phyloP scores from a whole-genome alignment of 1,284 basidiomycete genomes.

The Pholiota adiposa region DNA sequence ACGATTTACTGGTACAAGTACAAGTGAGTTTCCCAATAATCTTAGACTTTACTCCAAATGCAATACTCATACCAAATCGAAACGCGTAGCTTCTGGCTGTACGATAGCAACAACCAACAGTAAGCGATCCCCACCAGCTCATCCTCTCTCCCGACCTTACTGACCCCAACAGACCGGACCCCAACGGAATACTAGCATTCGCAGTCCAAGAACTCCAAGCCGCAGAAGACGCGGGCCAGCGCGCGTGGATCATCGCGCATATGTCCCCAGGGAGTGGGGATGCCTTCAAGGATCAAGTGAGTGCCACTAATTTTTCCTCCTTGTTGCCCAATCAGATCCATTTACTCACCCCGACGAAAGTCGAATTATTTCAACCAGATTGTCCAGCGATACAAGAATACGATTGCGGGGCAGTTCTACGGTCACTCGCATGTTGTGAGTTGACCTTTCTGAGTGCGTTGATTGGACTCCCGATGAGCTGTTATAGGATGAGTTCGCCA shows the following conservation, averaged over 20 bases:
- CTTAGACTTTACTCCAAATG: not conserved
- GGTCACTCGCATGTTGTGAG: slow-evolving; percentile 41
- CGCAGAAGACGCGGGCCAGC: slow-evolving; percentile 56
- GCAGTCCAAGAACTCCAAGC: slow-evolving; percentile 54
- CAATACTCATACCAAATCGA: not conserved
- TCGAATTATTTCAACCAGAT: slow-evolving; percentile 63
- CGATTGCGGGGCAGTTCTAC: slow-evolving; percentile 54
- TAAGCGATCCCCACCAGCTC: slow-evolving; percentile 19
- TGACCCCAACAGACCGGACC: slow-evolving; percentile 40
- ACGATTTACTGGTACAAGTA: slow-evolving; percentile 61
- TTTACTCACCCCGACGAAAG: slow-evolving; percentile 45
- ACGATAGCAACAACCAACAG: slow-evolving; percentile 49
- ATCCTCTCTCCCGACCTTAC: too few species aligned
- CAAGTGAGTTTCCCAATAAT: slow-evolving; percentile 38
- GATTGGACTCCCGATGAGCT: slow-evolving; percentile 28
- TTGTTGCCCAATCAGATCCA: slow-evolving; percentile 1
- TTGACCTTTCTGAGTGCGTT: slow-evolving; percentile 41
- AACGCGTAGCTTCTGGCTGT: slow-evolving; percentile 48
- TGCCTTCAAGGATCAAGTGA: slow-evolving; percentile 49
- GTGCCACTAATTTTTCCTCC: slow-evolving; percentile 27
- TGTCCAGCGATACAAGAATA: slow-evolving; percentile 58
- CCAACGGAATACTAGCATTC: slow-evolving; percentile 42
- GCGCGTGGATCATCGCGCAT: slow-evolving; percentile 58
- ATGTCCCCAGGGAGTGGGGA: slow-evolving; percentile 54
- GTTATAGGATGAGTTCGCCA: slow-evolving; percentile 55